Conservation (phyloP, 768 basidiomycete species). For the Tricholoma terreum region DNA sequence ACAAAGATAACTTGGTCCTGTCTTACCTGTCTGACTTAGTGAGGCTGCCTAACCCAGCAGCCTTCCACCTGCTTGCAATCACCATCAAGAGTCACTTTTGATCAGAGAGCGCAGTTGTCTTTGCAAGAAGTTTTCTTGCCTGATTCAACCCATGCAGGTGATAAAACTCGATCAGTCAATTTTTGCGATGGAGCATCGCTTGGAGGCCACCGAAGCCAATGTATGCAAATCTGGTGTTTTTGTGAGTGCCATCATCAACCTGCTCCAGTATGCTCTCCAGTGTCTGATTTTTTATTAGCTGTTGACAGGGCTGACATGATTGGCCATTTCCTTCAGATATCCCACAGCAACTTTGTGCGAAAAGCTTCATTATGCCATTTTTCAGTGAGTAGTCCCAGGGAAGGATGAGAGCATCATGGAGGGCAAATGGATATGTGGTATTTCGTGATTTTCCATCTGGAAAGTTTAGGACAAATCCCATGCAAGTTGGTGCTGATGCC, state of each 20-base stretch:
- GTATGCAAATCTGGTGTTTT: conserved; percentile 13
- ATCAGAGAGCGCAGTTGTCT: conserved; percentile 9
- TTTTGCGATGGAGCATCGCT: conserved; percentile 2
- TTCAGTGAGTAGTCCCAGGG: conserved; percentile 21
- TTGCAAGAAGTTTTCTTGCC: conserved; percentile 9
- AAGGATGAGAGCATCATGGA: conserved; percentile 15
- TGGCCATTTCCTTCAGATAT: neutral
- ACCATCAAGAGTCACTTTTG: conserved; percentile 20
- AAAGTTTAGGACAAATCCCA: conserved; percentile 17
- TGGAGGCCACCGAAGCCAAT: conserved; percentile 12
- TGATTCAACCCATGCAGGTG: too few species aligned
- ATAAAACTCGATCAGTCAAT: conserved; percentile 7
- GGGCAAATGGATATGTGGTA: conserved; percentile 21
- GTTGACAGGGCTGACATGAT: neutral
- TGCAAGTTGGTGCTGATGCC: conserved; percentile 1
- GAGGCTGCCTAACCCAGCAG: too few species aligned
- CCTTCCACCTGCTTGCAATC: too few species aligned
- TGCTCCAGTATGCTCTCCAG: conserved; percentile 13
- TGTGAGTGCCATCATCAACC: conserved; percentile 6
- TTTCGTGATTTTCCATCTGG: conserved; percentile 18
- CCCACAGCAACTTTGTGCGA: neutral
- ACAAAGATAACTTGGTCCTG: conserved; percentile 14
- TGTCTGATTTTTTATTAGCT: neutral
- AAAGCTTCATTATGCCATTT: neutral
- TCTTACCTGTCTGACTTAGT: too few species aligned